These are phyloP conservation scores for Penicillium corylophilum DNA, from an alignment of 2,329 filamentous ascomycete species.

Conservation along the genomic window DNA sequence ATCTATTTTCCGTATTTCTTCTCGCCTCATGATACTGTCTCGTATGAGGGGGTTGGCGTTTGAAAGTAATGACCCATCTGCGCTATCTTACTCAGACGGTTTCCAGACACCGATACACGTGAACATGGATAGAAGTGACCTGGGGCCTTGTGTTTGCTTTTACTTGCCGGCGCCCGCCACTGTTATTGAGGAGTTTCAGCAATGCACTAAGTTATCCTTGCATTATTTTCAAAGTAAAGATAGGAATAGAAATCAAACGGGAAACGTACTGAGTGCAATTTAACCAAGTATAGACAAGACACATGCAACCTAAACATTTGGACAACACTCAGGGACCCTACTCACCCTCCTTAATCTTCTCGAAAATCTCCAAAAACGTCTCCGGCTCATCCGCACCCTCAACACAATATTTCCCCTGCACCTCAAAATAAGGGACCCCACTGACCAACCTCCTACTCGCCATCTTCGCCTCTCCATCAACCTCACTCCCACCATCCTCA, in stretches of 20 bases:
- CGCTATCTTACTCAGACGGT: neutral
- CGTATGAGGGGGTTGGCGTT: neutral
- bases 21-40: neutral
- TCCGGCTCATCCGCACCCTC: conserved; percentile 70
- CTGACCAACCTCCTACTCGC: conserved; percentile 56
- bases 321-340: neutral
- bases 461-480: conserved; percentile 56
- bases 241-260: neutral
- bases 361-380: conserved; percentile 66
- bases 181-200: neutral
- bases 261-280: no score
- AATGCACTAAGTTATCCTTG: neutral
- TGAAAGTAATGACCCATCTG: neutral
- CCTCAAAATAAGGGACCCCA: conserved; percentile 73
- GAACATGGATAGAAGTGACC: neutral
- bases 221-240: neutral
- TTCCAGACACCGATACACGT: neutral
- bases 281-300: no score
- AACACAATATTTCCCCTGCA: conserved; percentile 67
- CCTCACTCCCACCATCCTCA: conserved; percentile 56
- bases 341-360: conserved; percentile 54
- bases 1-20: conserved; percentile 2
- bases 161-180: neutral
- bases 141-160: neutral
- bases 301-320: no score